Evolutionary conservation across 2,329 filamentous ascomycete species (phyloP), one percentile per base, ranked within the genome.

Genomic region (Teratosphaeria viscida): DNA sequence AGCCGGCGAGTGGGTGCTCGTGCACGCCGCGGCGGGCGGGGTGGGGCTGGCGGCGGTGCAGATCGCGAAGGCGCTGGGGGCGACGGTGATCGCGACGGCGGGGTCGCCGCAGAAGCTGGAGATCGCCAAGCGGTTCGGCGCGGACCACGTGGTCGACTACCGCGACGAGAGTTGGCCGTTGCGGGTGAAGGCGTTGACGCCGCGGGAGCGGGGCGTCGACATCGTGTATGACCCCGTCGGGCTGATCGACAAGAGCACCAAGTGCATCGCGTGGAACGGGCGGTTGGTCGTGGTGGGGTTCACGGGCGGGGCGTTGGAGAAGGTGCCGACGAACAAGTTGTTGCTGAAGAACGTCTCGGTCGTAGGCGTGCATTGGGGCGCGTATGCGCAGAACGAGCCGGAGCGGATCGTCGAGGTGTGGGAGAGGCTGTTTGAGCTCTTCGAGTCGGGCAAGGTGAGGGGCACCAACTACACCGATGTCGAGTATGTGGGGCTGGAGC

Each of bases 151-250:
- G 2, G 74, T 97, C 61, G 85, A 92, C 73, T 96, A 96, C 74
- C 80, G 80, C 19, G 80, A 87, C 63, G 71, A 79, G 2, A 76
- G 79, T 58, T 86, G 83, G 83, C 81, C 83, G 2, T 79, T 85
- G 63, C 74, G 85, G 62, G 90, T 96, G 55, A 89, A 89, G 77
- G 85, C 83, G 66, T 74, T 97, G 60, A 92, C 88, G 4, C 89
- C 89, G 0, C 83, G 85, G 63, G 82, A 82, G 1, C 77, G 80
- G 52, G 85, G 91, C 11, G 92, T 96, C 19, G 92, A 97, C 74
- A 90, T 97, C 57, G 92, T 97, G 26, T 97, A 90, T 76, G 92
- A 97, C 73, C 91, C 92, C 12, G 92, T 97, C 1, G 92, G 92
- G 0, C 77, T 96, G 71, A 89, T 96, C 56, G 90, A 95, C 65